phyloP scores from a whole-genome alignment of 306 rosid species.

The Neltuma alba region DNA sequence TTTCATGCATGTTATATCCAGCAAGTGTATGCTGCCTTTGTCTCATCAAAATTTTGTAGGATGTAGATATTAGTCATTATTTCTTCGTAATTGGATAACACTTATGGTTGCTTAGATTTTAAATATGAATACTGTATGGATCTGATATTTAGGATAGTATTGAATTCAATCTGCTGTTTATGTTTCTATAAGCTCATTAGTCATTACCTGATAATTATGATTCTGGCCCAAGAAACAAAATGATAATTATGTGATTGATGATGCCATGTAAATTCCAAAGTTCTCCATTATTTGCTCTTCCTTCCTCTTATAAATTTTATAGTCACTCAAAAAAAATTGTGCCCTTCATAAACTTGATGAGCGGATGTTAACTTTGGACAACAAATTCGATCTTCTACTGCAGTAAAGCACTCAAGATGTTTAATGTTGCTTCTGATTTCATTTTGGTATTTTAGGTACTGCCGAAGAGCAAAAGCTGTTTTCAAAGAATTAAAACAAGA shows the following conservation, averaged over 20 bases:
- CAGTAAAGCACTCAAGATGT: neutral
- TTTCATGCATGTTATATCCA: neutral
- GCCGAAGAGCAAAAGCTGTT: conserved; percentile 76
- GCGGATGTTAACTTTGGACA: neutral
- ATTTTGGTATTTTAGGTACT: conserved; percentile 57
- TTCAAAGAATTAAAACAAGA: conserved; percentile 73
- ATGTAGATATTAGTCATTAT: neutral
- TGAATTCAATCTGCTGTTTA: neutral
- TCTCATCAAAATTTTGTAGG: neutral
- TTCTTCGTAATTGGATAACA: neutral
- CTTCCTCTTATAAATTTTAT: neutral
- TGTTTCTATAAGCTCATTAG: neutral
- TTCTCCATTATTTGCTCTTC: neutral
- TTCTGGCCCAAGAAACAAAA: too few relatives aligned
- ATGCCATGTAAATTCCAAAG: neutral
- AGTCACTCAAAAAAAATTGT: neutral
- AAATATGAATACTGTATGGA: neutral
- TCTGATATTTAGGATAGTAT: neutral
- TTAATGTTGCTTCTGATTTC: conserved; percentile 5
- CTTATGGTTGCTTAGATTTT: neutral
- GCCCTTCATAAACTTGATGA: neutral
- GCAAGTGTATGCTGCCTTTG: neutral
- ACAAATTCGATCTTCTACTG: neutral
- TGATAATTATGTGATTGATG: neutral
- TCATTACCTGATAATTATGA: neutral